phyloP scores from a whole-genome alignment of 2,329 filamentous ascomycete genomes.

The Ceratocystis smalleyi region DNA sequence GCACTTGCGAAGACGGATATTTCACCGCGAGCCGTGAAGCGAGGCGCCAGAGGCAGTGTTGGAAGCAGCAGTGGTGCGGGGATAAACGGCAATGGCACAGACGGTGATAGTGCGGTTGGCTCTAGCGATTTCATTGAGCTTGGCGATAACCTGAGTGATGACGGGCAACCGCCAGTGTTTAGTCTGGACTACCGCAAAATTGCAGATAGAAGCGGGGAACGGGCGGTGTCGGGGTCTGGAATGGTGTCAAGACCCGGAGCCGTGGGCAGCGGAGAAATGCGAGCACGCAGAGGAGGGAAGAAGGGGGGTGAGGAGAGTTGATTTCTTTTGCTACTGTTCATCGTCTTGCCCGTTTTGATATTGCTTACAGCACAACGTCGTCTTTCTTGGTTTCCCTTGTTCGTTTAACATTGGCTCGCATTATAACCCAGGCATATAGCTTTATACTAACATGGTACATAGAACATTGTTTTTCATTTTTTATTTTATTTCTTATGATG shows the following conservation, averaged over 20 bases:
- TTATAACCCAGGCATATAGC: conserved; percentile 1
- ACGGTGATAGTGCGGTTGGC: conserved; percentile 28
- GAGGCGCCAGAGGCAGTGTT: background rate
- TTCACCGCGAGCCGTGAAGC: background rate
- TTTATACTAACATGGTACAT: conserved; percentile 5
- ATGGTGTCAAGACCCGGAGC: background rate
- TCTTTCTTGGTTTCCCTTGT: background rate
- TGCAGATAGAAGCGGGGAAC: background rate
- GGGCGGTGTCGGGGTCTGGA: background rate
- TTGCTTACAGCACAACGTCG: background rate
- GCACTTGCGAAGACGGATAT: conserved; percentile 47
- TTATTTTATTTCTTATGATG: background rate
- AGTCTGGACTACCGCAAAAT: background rate
- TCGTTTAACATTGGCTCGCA: background rate
- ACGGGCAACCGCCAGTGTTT: conserved; percentile 26
- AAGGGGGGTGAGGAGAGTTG: background rate
- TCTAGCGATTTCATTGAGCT: conserved; percentile 54
- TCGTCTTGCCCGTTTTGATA: background rate
- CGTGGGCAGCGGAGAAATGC: background rate
- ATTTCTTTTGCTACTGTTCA: background rate
- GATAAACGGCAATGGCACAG: conserved; percentile 23
- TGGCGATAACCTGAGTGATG: conserved; percentile 44
- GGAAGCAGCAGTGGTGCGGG: conserved; percentile 7
- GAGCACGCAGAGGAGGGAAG: conserved; percentile 8
- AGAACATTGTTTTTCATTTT: background rate